Evolutionary conservation across 1,284 basidiomycete species (phyloP).

Genomic region (Ceratobasidium sp.): DNA sequence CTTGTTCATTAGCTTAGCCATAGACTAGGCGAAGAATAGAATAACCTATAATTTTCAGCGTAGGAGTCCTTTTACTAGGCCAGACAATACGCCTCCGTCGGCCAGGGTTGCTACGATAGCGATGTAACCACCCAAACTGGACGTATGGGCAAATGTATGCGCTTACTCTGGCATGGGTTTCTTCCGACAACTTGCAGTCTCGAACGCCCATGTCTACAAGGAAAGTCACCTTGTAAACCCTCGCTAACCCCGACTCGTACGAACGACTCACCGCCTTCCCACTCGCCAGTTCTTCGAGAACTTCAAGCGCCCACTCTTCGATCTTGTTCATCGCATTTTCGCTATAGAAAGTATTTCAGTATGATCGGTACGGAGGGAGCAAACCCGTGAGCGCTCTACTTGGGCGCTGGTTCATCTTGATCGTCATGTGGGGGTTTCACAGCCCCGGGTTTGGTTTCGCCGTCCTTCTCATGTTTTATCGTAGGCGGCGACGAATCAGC

Average conservation of each 20-base stretch:
- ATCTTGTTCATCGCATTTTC: slow-evolving; percentile 22
- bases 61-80: slow-evolving; percentile 24
- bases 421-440: neutral
- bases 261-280: slow-evolving; percentile 8
- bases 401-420: neutral
- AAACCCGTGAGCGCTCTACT: neutral
- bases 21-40: slow-evolving; percentile 52
- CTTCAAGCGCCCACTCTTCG: slow-evolving; percentile 27
- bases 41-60: slow-evolving; percentile 22
- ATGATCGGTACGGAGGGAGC: neutral
- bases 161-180: slow-evolving; percentile 3
- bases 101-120: too few relatives aligned
- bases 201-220: slow-evolving; percentile 5
- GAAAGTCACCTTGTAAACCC: neutral
- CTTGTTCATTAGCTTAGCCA: neutral
- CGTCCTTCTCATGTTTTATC: neutral
- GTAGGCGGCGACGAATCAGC: neutral
- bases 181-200: slow-evolving; percentile 9
- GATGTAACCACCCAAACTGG: too few relatives aligned
- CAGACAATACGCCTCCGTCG: slow-evolving; percentile 10
- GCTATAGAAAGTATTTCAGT: neutral
- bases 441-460: neutral
- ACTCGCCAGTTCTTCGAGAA: slow-evolving; percentile 38
- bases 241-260: neutral
- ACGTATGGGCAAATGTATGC: slow-evolving; percentile 14